Evolutionary conservation across 2,329 filamentous ascomycete genomes (phyloP), one percentile per base, ranked within the genome.

Genomic region (Bipolaris gigantea): DNA sequence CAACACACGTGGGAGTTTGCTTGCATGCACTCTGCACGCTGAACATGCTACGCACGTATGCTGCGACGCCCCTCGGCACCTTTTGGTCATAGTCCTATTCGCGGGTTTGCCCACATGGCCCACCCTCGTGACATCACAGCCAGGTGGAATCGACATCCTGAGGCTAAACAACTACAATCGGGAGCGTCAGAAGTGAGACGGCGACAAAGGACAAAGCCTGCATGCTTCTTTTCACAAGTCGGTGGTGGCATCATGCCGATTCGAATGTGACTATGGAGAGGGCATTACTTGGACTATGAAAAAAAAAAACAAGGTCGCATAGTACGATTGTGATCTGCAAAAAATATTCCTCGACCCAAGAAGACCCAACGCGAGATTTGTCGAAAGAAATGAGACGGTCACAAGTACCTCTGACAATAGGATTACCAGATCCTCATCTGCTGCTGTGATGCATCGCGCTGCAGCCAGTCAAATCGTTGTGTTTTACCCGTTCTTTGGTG

Each of bases 371-470:
- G 27, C 19, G 7, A 33, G n/a, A 11, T 10, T 19, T 18, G 15
- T n/a, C 6, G 1, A n/a, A 30, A 7, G 38, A 39, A 44, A 52
- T 34, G 11, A 48, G 30, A 18, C 19, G 5, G 42, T 39, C 25
- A 51, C 44, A 55, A n/a, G 50, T 48, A 44, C 47, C 48, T n/a
- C 21, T 1, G 5, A 2, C 23, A n/a, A 16, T 45, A 40, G 23
- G 19, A 41, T 33, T 21, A 0, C 47, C 48, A 48, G 52, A 40
- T 52, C 48, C 46, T 35, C 45, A 57, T 56, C 59, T 61, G 53
- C 49, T n/a, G 55, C 51, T 38, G 30, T 10, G 35, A 43, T n/a
- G 13, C 2, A 46, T 10, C 1, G 27, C n/a, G 8, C 13, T 18
- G 13, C 10, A 50, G 41, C 42, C 52, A 35, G 50, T 46, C 35